Conservation (phyloP, 805 yeast genomes). For the Pichia nakasei region DNA sequence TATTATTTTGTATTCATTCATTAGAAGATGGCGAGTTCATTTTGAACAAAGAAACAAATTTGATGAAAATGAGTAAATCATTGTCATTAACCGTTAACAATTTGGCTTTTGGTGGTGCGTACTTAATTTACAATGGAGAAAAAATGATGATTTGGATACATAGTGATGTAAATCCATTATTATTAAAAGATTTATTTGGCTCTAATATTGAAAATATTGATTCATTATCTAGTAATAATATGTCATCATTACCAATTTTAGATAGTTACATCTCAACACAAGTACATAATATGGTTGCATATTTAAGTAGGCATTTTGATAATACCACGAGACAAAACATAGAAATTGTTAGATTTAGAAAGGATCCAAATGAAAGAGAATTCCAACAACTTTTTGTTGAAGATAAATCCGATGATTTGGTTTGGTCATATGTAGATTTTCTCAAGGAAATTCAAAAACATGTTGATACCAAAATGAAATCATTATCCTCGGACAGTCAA, state of each 20-base stretch:
- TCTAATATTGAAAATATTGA: constrained; percentile 34
- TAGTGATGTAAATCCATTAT: constrained; percentile 52
- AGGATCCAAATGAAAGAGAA: constrained; percentile 50
- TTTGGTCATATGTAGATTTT: constrained; percentile 57
- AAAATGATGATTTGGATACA: constrained; percentile 57
- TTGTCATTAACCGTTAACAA: constrained; percentile 34
- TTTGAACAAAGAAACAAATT: constrained; percentile 32
- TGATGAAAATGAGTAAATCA: constrained; percentile 41
- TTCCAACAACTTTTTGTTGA: constrained; percentile 62
- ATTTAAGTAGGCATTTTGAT: constrained; percentile 36
- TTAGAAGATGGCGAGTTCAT: constrained; percentile 50
- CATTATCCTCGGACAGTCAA: neutral
- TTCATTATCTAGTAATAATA: constrained; percentile 32
- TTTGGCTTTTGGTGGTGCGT: constrained; percentile 63
- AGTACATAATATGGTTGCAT: constrained; percentile 53
- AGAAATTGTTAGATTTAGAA: constrained; percentile 54
- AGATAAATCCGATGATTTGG: constrained; percentile 50
- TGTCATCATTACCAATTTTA: constrained; percentile 58
- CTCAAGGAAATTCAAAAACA: constrained; percentile 59
- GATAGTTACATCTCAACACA: constrained; percentile 63
- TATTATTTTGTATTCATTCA: constrained; percentile 63
- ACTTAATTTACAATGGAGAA: constrained; percentile 64
- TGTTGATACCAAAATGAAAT: constrained; percentile 40
- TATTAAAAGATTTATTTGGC: constrained; percentile 72
- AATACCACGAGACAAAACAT: constrained; percentile 37